Conservation (phyloP, 495 filamentous ascomycete species). For the Penicillium dipodomyicola region DNA sequence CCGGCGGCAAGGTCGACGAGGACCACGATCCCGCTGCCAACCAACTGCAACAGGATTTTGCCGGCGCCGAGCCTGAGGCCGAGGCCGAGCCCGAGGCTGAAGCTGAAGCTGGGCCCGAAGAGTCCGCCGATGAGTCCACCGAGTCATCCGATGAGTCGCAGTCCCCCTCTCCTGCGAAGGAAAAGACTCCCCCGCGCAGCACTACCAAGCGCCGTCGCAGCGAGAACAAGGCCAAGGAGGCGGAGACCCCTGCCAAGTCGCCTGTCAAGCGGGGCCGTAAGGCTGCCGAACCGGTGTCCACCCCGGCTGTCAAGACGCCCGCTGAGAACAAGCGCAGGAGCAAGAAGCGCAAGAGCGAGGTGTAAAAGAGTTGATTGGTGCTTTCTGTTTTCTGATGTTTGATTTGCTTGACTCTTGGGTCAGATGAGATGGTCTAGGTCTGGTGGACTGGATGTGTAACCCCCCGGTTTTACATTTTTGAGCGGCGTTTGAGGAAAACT, state of each 20-base stretch:
- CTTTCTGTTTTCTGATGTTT: conserved; percentile 10
- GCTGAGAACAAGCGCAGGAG: conserved; percentile 50
- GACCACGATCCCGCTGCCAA: conserved; percentile 58
- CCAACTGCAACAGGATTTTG: conserved; percentile 55
- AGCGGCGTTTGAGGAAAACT: conserved; percentile 8
- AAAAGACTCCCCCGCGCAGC: conserved; percentile 54
- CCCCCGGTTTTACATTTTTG: conserved; percentile 1
- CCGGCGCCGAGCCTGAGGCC: conserved; percentile 45
- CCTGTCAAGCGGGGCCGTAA: conserved; percentile 47
- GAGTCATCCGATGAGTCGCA: conserved; percentile 45
- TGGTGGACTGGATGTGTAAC: conserved; percentile 8
- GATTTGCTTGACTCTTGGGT: conserved; percentile 12
- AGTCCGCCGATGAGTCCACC: conserved; percentile 37
- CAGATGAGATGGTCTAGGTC: conserved; percentile 3
- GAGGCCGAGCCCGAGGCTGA: conserved; percentile 28
- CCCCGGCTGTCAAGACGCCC: conserved; percentile 33
- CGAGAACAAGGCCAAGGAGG: conserved; percentile 46
- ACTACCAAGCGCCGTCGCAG: conserved; percentile 47
- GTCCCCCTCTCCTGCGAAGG: conserved; percentile 44
- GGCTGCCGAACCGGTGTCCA: conserved; percentile 39
- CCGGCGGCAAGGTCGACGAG: conserved; percentile 27
- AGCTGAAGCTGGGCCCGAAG: conserved; percentile 20
- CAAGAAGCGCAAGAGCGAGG: conserved; percentile 69
- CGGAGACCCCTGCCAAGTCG: conserved; percentile 32
- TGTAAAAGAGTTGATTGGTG: conserved; percentile 18